Conservation (phyloP, 495 filamentous ascomycete genomes). For the Polyplosphaeria fusca region DNA sequence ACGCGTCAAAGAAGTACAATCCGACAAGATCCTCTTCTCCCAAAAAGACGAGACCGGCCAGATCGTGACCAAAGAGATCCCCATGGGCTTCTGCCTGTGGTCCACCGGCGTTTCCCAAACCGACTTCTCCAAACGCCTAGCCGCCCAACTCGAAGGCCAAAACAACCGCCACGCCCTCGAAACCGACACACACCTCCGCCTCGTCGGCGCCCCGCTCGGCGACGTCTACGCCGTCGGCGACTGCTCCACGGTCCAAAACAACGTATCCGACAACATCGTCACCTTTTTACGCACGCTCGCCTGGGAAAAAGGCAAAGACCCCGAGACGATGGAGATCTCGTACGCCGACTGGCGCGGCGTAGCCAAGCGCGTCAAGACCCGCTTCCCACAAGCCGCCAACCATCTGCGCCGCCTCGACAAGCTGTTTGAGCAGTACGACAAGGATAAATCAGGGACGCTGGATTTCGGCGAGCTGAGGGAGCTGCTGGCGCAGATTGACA, state of each 20-base stretch:
- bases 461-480: conserved; percentile 90
- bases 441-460: conserved; percentile 85
- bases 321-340: conserved; percentile 73
- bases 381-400: conserved; percentile 88
- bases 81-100: conserved; percentile 96
- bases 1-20: conserved; percentile 80
- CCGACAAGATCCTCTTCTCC: conserved; percentile 81
- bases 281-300: conserved; percentile 84
- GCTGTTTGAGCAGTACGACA: conserved; percentile 88
- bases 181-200: conserved; percentile 88
- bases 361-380: conserved; percentile 74
- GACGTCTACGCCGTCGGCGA: conserved; percentile 99
- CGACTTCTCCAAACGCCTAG: conserved; percentile 69
- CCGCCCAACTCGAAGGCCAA: conserved; percentile 66
- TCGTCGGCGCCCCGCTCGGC: conserved; percentile 86
- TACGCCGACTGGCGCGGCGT: conserved; percentile 86
- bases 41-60: conserved; percentile 73
- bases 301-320: conserved; percentile 87
- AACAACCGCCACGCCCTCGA: conserved; percentile 89
- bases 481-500: conserved; percentile 67
- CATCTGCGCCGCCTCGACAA: conserved; percentile 86
- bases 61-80: conserved; percentile 81
- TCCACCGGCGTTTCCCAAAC: conserved; percentile 92
- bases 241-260: conserved; percentile 95
- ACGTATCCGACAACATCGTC: conserved; percentile 80